Evolutionary conservation across 78 protist species (phyloP).

Genomic region (Bigelowiella natans): DNA sequence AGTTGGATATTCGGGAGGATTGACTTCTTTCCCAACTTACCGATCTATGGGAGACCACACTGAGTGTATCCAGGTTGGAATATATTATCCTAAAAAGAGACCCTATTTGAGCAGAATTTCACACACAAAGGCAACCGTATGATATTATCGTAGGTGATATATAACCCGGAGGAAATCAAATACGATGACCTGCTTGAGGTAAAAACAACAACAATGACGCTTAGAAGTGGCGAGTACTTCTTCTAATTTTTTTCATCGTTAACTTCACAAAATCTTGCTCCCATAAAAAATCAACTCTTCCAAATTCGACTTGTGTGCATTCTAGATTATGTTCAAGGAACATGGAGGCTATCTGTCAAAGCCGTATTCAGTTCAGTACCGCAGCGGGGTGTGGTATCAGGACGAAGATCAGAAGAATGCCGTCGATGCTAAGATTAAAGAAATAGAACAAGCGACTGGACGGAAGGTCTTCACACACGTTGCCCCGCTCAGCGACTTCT

Average conservation of each 20-base stretch:
- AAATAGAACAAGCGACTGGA: neutral
- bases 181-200: neutral
- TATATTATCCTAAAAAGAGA: too few relatives aligned
- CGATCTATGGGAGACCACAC: conserved; percentile 5
- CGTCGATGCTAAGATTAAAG: neutral
- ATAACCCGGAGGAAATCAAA: neutral
- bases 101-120: too few relatives aligned
- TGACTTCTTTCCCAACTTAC: neutral
- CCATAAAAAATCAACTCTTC: too few relatives aligned
- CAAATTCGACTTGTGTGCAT: too few relatives aligned
- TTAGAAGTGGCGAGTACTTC: too few relatives aligned
- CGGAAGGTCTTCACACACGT: neutral
- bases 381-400: neutral
- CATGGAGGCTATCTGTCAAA: neutral
- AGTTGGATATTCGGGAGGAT: neutral
- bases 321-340: neutral
- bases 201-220: too few relatives aligned
- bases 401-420: neutral
- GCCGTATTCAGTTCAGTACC: neutral
- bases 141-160: too few relatives aligned
- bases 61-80: neutral
- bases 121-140: too few relatives aligned
- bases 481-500: neutral
- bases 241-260: too few relatives aligned
- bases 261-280: too few relatives aligned